Conservation (phyloP, 2,329 filamentous ascomycete species). For the Gyromitra esculenta region DNA sequence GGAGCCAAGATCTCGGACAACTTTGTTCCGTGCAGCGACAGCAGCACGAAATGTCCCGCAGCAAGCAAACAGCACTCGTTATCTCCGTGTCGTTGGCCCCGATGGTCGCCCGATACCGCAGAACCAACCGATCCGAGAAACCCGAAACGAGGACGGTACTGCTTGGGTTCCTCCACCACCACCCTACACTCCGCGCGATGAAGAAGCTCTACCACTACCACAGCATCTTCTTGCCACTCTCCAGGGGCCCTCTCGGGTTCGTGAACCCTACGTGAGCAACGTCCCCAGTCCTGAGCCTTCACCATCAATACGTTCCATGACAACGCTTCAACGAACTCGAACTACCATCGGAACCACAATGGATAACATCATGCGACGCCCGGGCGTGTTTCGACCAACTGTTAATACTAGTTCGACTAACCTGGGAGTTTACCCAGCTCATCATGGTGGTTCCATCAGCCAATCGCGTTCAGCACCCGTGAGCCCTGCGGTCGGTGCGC, state of each 20-base stretch:
- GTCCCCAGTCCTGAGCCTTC: conserved; percentile 1
- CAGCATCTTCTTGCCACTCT: conserved; percentile 53
- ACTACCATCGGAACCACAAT: conserved; percentile 50
- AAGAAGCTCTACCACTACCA: conserved; percentile 54
- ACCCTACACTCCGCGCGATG: conserved; percentile 55
- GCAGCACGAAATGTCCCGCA: conserved; percentile 55
- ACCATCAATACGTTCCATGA: conserved; percentile 24
- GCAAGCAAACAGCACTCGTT: conserved; percentile 50
- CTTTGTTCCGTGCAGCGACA: conserved; percentile 56
- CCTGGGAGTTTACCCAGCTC: conserved; percentile 26
- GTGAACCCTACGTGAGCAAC: conserved; percentile 24
- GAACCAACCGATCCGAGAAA: conserved; percentile 52
- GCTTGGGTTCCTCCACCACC: conserved; percentile 57
- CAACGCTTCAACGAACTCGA: conserved; percentile 43
- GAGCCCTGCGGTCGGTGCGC: conserved; percentile 41
- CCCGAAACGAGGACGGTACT: conserved; percentile 54
- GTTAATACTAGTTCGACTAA: conserved; percentile 24
- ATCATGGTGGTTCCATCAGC: conserved; percentile 28
- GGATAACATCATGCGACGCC: conserved; percentile 50
- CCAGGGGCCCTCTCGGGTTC: conserved; percentile 49
- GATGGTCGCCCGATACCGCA: conserved; percentile 54
- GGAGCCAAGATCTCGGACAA: conserved; percentile 56
- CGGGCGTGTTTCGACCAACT: conserved; percentile 38
- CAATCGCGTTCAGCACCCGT: conserved; percentile 47
- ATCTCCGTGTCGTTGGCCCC: conserved; percentile 55